These are phyloP conservation scores for Camellia sinensis DNA, from an alignment of 148 eudicot genomes.

Conservation along the genomic window DNA sequence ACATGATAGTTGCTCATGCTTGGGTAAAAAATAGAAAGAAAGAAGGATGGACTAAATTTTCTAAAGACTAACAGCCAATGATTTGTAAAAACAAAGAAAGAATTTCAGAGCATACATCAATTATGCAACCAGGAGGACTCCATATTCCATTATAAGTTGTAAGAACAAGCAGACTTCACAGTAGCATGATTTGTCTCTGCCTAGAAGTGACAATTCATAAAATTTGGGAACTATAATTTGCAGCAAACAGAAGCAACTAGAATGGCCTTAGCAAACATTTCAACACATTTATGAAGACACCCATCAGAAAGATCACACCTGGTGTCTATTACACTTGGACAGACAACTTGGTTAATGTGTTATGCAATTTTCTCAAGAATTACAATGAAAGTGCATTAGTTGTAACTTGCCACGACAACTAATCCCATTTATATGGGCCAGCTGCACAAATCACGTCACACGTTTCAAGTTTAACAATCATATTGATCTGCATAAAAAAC, in stretches of 20 bases:
- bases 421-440: neutral
- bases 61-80: neutral
- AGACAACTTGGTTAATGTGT: too few relatives aligned
- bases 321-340: neutral
- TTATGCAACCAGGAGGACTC: neutral
- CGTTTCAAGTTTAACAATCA: neutral
- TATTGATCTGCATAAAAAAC: neutral
- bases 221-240: neutral
- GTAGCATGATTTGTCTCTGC: neutral
- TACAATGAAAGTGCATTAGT: neutral
- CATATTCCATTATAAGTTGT: neutral
- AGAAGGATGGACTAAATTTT: neutral
- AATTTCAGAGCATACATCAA: neutral
- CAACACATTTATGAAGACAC: neutral
- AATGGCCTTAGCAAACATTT: neutral
- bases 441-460: neutral
- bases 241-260: neutral
- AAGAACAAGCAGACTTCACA: neutral
- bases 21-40: neutral
- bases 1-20: neutral
- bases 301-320: neutral
- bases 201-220: neutral
- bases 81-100: neutral
- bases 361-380: neutral
- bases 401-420: neutral